These are phyloP conservation scores for Pestalotiopsis sp. DNA, from an alignment of 2,329 filamentous ascomycete species.

Conservation along the genomic window DNA sequence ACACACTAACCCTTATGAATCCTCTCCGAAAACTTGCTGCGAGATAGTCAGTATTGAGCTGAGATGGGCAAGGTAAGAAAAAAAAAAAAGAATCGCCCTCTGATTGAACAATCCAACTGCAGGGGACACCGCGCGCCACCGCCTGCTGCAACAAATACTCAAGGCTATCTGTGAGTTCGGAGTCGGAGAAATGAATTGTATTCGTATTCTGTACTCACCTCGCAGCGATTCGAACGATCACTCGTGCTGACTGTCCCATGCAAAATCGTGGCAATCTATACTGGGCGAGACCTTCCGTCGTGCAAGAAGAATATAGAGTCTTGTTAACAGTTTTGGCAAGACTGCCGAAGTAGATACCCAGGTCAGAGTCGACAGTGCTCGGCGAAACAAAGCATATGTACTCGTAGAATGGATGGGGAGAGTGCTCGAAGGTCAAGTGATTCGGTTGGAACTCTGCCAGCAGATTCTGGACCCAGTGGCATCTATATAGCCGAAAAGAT, in stretches of 20 bases:
- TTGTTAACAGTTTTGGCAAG: not conserved
- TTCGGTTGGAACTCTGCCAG: not conserved
- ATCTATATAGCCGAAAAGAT: constrained; percentile 38
- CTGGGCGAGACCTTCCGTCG: not conserved
- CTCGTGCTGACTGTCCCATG: not conserved
- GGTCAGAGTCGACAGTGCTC: not conserved
- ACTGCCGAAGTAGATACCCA: not conserved
- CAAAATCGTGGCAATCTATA: not conserved
- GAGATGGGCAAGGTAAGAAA: not conserved
- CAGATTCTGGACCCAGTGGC: not conserved
- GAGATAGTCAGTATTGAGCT: not conserved
- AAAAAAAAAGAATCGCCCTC: not conserved
- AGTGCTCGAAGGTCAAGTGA: not conserved
- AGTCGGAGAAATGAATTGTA: not conserved
- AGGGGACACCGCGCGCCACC: not conserved
- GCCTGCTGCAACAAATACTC: constrained; percentile 6
- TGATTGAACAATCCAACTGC: constrained; percentile 9
- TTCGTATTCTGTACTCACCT: not conserved
- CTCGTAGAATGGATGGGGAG: not conserved
- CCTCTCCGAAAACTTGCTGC: not conserved
- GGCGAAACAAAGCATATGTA: not conserved
- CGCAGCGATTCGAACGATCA: not conserved
- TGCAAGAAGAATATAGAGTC: not conserved
- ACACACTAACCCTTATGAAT: constrained; percentile 9
- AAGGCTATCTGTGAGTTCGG: not conserved